Base-by-base conservation (phyloP, 345 rosid species). In the Noccaea caerulescens region DNA sequence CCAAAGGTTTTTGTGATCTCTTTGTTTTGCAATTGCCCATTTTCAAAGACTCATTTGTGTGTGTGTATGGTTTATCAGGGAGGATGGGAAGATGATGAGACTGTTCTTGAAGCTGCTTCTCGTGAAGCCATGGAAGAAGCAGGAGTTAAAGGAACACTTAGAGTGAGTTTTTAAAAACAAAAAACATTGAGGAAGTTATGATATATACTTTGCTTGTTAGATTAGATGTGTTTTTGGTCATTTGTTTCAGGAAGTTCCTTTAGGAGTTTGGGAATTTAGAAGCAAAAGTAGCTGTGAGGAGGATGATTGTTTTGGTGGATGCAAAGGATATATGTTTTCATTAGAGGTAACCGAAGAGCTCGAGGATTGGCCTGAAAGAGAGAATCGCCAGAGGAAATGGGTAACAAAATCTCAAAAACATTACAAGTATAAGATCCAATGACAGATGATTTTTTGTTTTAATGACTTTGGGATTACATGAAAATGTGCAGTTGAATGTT, bases 1-100 rank as follows among this genome's bases (percentile, higher is more conserved):
- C 97, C 98, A 16, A 93, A 90, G 95, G 98, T 92, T 1, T 14
- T 7, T 14, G 27, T 8, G 0, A 6, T 10, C 16, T 54, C 14
- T n/a, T 27, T 53, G 41, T 38, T 72, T 44, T 64, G 11, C 18
- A 14, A 23, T 12, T 52, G 10, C 33, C 30, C 58, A 3, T 60
- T 60, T 71, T 30, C 0, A 0, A 11, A 47, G n/a, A 23, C 47
- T 39, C 43, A 7, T 43, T 10, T 43, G 25, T 23, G 13, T 18
- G 32, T 76, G 4, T 33, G 5, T 56, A 44, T 56, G 32, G 8
- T 59, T 27, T 13, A 5, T 27, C 72, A 93, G 97, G 98, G 98
- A 65, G 98, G 98, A 53, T 93, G 98, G 98, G 98, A 93, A 82
- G 81, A 91, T 73, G 97, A 93, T 76, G 98, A 93, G 79, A 87